phyloP scores from a whole-genome alignment of 306 rosid species.

The Albizia julibrissin region DNA sequence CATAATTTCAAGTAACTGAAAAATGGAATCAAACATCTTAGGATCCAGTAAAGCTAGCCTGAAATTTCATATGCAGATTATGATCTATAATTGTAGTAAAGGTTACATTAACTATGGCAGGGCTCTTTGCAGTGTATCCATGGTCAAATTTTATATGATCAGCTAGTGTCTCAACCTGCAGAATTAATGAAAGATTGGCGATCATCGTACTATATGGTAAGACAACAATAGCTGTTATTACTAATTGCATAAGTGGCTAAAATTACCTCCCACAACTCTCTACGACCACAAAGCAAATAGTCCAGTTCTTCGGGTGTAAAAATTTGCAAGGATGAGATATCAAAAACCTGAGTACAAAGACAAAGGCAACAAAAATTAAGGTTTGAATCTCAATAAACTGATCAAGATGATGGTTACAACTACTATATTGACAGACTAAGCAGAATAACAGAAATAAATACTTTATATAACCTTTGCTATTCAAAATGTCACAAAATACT shows the following conservation, averaged over 20 bases:
- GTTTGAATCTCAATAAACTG: constrained; percentile 6
- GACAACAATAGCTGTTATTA: constrained; percentile 23
- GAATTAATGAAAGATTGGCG: constrained; percentile 6
- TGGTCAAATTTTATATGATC: constrained; percentile 98
- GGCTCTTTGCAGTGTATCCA: constrained; percentile 97
- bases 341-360: constrained; percentile 74
- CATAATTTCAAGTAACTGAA: constrained; percentile 89
- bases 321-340: constrained; percentile 74
- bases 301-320: constrained; percentile 92
- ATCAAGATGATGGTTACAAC: constrained; percentile 4
- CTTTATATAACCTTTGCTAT: background rate
- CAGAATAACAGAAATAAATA: background rate
- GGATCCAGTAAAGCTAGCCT: constrained; percentile 26
- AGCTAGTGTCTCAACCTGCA: constrained; percentile 85
- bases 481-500: background rate
- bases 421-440: constrained; percentile 2
- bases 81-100: no score
- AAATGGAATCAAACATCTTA: constrained; percentile 35
- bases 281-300: constrained; percentile 91
- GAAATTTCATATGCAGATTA: constrained; percentile 21
- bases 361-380: constrained; percentile 19
- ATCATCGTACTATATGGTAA: background rate
- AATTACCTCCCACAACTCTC: constrained; percentile 96
- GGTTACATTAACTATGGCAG: constrained; percentile 82
- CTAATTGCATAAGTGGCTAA: background rate